Percentiles rank a stretch among this genome's conserved stretches.
Conservation (phyloP, 768 basidiomycete genomes). For the Pholiota conissans region DNA sequence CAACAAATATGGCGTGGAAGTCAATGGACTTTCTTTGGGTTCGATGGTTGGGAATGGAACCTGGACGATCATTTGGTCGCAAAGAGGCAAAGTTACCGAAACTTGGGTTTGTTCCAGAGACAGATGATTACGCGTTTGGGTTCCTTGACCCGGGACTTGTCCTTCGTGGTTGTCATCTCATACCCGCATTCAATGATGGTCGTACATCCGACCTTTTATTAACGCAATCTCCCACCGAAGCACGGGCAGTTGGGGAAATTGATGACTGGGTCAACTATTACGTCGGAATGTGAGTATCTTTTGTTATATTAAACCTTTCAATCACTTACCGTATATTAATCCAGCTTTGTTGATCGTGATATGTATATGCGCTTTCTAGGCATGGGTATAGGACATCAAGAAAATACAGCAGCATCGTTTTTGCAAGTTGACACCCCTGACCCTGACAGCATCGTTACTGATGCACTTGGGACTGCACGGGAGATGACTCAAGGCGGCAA, state of each 20-base stretch:
- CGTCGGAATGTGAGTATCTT: constrained; percentile 32
- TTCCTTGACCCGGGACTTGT: constrained; percentile 28
- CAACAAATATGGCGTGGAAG: background rate
- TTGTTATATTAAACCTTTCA: background rate
- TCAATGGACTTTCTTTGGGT: constrained; percentile 7
- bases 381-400: background rate
- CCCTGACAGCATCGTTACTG: too few relatives aligned
- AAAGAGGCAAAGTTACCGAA: constrained; percentile 6
- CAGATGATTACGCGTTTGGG: constrained; percentile 24
- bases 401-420: too few relatives aligned
- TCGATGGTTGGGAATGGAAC: constrained; percentile 15
- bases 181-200: constrained; percentile 24
- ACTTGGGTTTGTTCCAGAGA: constrained; percentile 21
- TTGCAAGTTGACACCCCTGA: too few relatives aligned
- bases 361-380: constrained; percentile 32
- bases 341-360: constrained; percentile 37
- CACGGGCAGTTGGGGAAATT: background rate
- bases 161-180: constrained; percentile 26
- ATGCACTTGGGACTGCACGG: too few relatives aligned
- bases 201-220: constrained; percentile 12
- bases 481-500: too few relatives aligned
- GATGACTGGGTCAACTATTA: constrained; percentile 25
- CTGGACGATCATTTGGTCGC: background rate
- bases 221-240: constrained; percentile 9
- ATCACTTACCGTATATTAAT: background rate